Evolutionary conservation across 768 basidiomycete genomes (phyloP), one percentile per base, ranked within the genome.

Genomic region (Tubosaeta sp.): DNA sequence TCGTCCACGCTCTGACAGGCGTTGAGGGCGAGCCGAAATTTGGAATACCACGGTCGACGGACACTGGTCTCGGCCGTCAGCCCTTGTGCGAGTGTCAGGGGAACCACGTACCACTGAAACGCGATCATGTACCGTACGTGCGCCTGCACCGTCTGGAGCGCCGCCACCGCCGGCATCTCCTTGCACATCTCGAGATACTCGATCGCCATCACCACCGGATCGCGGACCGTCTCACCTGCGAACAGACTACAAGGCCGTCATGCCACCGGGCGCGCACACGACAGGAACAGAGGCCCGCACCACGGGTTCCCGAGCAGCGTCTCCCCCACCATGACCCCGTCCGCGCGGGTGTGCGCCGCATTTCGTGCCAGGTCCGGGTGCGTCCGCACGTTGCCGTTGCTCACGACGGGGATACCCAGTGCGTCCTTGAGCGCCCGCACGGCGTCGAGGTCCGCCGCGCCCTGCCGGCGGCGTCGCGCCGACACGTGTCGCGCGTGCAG

Each of bases 241-340:
- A 89, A 90, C 41, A 88, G 63, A 59, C 86, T 89, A 22, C 2
- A 22, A 22, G 22, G 10, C 11, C 43, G 43, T 41, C 39, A 41
- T 22, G 22, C 19, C 37, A 12, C 22, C 11, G 19, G 5, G 19
- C 4, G 19, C 19, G 3, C 8, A 25, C 39, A 2, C 39, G 9
- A 10, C 11, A 4, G 17, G 1, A 12, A 10, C 11, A 12, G 17
- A 3, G 9, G 19, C 2, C n/a, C 39, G 44, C 54, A 89, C 88
- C 80, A 83, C 31, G 88, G 87, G 68, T 91, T 89, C 16, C 78
- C 80, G 5, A 89, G 72, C 32, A 91, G 68, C n/a, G 81, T 79
- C 63, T 91, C 88, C 9, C 86, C 89, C 1, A 90, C 85, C 89
- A 91, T 91, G 50, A 85, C 64, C 9, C 89, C 89, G 59, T 87